Conservation (phyloP, 2,329 filamentous ascomycete genomes). For the Cercospora sp. region DNA sequence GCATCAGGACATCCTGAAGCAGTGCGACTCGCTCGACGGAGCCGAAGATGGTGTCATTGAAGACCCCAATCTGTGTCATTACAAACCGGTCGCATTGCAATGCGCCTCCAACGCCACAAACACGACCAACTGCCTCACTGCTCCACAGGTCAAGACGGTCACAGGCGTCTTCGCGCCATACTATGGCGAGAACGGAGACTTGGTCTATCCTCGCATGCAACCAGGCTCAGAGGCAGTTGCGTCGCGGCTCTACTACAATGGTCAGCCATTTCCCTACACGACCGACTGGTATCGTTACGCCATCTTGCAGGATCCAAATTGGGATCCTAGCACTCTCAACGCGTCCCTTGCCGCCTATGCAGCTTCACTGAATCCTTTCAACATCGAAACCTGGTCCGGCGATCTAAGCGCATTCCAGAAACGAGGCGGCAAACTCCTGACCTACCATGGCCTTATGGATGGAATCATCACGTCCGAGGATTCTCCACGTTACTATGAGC, state of each 20-base stretch:
- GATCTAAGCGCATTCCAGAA: constrained; percentile 43
- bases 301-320: constrained; percentile 48
- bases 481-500: constrained; percentile 49
- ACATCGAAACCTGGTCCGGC: constrained; percentile 45
- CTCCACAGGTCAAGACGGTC: constrained; percentile 45
- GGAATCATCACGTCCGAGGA: constrained; percentile 46
- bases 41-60: constrained; percentile 49
- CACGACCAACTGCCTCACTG: constrained; percentile 45
- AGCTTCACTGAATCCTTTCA: constrained; percentile 37
- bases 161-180: constrained; percentile 44
- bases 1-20: constrained; percentile 45
- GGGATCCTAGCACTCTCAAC: constrained; percentile 42
- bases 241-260: constrained; percentile 40
- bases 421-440: constrained; percentile 49
- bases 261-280: constrained; percentile 45
- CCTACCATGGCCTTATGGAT: constrained; percentile 45
- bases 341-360: constrained; percentile 41
- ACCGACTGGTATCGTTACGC: constrained; percentile 52
- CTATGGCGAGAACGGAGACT: constrained; percentile 43
- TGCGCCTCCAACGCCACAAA: constrained; percentile 39
- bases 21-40: constrained; percentile 52
- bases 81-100: constrained; percentile 42
- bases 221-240: constrained; percentile 48
- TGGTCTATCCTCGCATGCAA: constrained; percentile 53
- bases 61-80: constrained; percentile 46